A percentile compares a stretch with the other conserved stretches of the same genome.
phyloP scores from a whole-genome alignment of 1,284 basidiomycete species.

The Volvariella surrecta region DNA sequence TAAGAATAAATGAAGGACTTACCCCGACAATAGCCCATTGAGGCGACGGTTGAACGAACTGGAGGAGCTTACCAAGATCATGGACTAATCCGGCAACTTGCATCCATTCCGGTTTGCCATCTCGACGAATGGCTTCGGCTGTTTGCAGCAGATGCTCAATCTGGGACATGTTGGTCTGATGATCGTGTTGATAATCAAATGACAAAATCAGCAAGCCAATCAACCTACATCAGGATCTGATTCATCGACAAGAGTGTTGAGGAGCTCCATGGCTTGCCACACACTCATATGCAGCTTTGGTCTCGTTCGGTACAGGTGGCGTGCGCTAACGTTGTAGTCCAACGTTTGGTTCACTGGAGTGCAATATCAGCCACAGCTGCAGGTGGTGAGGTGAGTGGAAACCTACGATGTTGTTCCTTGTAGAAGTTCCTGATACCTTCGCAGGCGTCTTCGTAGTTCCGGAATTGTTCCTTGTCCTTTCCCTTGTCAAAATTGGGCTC shows the following conservation, averaged over 20 bases:
- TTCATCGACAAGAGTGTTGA: constrained; percentile 84
- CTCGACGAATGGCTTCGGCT: constrained; percentile 83
- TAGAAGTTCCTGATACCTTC: too few relatives aligned
- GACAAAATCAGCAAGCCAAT: constrained; percentile 4
- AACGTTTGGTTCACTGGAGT: constrained; percentile 86
- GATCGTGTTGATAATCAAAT: neutral
- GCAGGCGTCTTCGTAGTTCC: constrained; percentile 71
- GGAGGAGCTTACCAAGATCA: constrained; percentile 80
- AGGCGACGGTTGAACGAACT: constrained; percentile 76
- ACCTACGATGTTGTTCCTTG: too few relatives aligned
- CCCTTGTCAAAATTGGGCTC: constrained; percentile 58
- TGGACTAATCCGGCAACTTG: constrained; percentile 85
- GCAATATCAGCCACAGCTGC: constrained; percentile 74
- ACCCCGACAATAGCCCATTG: constrained; percentile 92
- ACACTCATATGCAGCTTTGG: constrained; percentile 66
- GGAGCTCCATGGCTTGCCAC: constrained; percentile 89
- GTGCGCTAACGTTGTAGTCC: constrained; percentile 81
- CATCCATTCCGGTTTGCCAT: constrained; percentile 89
- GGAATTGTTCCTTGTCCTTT: constrained; percentile 75
- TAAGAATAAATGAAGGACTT: constrained; percentile 20
- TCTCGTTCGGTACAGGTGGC: constrained; percentile 38
- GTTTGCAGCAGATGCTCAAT: constrained; percentile 90
- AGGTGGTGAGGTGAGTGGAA: too few relatives aligned
- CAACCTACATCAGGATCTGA: constrained; percentile 73
- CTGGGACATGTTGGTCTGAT: constrained; percentile 69